Percentiles rank a stretch among this genome's conserved stretches.
phyloP scores from a whole-genome alignment of 2,329 filamentous ascomycete genomes.

The Orbilia oligospora region DNA sequence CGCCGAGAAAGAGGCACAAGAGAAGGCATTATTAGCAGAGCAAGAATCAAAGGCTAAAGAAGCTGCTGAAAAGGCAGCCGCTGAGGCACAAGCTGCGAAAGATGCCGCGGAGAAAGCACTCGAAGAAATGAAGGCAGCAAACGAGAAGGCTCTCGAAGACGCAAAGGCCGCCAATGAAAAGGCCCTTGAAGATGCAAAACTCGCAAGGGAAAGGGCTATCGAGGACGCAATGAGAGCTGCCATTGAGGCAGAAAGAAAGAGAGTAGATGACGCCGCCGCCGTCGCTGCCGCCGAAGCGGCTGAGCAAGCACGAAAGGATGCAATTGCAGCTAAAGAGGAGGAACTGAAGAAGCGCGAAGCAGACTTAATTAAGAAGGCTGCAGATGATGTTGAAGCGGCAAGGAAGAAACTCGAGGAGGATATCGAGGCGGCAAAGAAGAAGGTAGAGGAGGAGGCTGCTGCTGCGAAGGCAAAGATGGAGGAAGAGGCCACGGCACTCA shows the following conservation, averaged over 20 bases:
- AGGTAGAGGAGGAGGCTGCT: conserved; percentile 65
- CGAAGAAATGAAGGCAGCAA: conserved; percentile 64
- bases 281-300: conserved; percentile 23
- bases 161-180: conserved; percentile 23
- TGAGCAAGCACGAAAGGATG: conserved; percentile 32
- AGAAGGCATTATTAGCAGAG: conserved; percentile 44
- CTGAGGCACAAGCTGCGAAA: conserved; percentile 64
- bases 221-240: conserved; percentile 40
- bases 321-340: conserved; percentile 51
- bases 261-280: conserved; percentile 29
- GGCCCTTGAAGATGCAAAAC: conserved; percentile 14
- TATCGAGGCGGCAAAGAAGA: conserved; percentile 70
- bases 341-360: conserved; percentile 61
- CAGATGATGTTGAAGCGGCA: conserved; percentile 68
- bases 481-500: conserved; percentile 67
- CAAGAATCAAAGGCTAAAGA: conserved; percentile 36
- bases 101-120: conserved; percentile 53
- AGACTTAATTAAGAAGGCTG: conserved; percentile 65
- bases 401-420: conserved; percentile 67
- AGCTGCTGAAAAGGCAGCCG: conserved; percentile 56
- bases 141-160: conserved; percentile 36
- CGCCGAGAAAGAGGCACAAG: conserved; percentile 39
- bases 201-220: conserved; percentile 12
- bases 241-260: conserved; percentile 45
- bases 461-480: conserved; percentile 69